Base-by-base conservation (phyloP, 2,329 filamentous ascomycete genomes). In the Fusarium sterilihyphosum region DNA sequence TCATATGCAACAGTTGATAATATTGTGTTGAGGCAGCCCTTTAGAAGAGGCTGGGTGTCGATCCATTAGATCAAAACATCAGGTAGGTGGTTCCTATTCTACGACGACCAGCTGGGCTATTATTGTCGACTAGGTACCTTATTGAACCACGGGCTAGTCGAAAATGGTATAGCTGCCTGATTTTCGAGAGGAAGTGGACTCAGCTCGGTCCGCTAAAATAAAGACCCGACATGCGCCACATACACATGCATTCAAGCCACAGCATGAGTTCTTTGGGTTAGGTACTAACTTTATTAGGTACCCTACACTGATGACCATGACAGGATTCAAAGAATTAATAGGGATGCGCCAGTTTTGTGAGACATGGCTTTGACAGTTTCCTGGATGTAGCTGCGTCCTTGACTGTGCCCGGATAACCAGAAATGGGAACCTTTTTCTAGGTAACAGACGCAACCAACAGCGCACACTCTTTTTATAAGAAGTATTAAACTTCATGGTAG, bases 121-220 rank as follows among this genome's bases (percentile, higher is more conserved):
- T 77, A 77, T 65, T 53, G 54, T 29, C 12, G n/a, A 47, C 41
- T 13, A 26, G 26, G 26, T 26, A 47, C 33, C 33, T 35, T 35
- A 35, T 47, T 26, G 26, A 65, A 16, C 31, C 35, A 18, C 18
- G 17, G 41, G 33, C 71, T 70, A 67, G 47, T 53, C 46, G 38
- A 49, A 66, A 40, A 10, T 24, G 61, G 67, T 20, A 54, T 61
- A 41, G 67, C 20, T 29, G 18, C 44, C 24, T 26, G 10, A 11
- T 20, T 14, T 11, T 57, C 41, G 29, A 18, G 18, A 29, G 31
- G 38, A 64, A 50, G 41, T 59, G 63, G 67, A 66, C 57, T 8
- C 41, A 59, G 14, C 50, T 73, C 68, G 71, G 74, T 54, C 62
- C 73, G 74, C 73, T 76, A 76, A 60, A 76, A 76, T 73, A 63